Evolutionary conservation across 805 yeast genomes (phyloP).

Genomic region (Candida arabinofermentans): DNA sequence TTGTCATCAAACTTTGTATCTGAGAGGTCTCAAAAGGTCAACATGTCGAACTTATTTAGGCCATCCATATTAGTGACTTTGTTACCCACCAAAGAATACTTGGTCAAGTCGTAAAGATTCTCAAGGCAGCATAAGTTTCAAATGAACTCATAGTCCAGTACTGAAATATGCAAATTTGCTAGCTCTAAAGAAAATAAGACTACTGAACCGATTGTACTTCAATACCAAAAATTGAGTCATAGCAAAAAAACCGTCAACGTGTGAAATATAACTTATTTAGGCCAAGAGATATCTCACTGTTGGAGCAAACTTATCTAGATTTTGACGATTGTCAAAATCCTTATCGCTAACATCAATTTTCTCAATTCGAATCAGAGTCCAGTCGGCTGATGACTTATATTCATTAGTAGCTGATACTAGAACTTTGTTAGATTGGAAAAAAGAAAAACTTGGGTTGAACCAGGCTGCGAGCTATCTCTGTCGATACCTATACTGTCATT

Average conservation of each 20-base stretch:
- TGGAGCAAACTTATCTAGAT: constrained; percentile 42
- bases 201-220: constrained; percentile 36
- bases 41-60: constrained; percentile 35
- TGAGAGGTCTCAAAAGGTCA: constrained; percentile 38
- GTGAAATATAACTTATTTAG: constrained; percentile 38
- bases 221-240: constrained; percentile 35
- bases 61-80: constrained; percentile 34
- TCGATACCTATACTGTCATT: constrained; percentile 1
- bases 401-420: constrained; percentile 45
- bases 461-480: not conserved
- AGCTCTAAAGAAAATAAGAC: constrained; percentile 40
- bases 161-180: constrained; percentile 39
- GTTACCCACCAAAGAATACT: constrained; percentile 37
- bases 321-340: constrained; percentile 39
- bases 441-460: constrained; percentile 35
- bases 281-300: constrained; percentile 37
- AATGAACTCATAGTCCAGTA: constrained; percentile 37
- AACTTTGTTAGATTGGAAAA: constrained; percentile 41
- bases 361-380: constrained; percentile 40
- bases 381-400: constrained; percentile 35
- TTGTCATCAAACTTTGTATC: constrained; percentile 37
- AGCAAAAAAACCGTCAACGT: constrained; percentile 43
- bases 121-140: constrained; percentile 34
- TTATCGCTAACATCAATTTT: constrained; percentile 34
- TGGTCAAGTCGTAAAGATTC: constrained; percentile 38